phyloP scores from a whole-genome alignment of 2,329 filamentous ascomycete genomes.

The Byssochlamys sp. region DNA sequence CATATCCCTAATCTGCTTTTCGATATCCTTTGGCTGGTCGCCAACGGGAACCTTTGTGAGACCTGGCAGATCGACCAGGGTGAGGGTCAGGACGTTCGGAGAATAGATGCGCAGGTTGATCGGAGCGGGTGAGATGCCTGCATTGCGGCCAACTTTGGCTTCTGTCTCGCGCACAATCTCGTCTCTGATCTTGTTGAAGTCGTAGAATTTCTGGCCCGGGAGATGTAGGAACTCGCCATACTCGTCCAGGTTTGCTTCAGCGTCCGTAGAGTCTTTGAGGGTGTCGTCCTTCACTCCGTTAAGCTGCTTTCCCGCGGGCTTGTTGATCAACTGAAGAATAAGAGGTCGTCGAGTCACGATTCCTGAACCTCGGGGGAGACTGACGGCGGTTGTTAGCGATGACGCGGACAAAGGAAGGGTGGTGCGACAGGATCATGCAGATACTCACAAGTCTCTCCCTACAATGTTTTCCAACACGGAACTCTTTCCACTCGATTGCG shows the following conservation, averaged over 20 bases:
- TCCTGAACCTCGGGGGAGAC: constrained; percentile 89
- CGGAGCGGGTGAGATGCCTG: constrained; percentile 87
- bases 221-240: constrained; percentile 99
- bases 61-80: constrained; percentile 89
- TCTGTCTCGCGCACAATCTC: constrained; percentile 96
- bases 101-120: constrained; percentile 99
- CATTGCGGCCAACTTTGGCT: constrained; percentile 89
- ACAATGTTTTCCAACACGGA: constrained; percentile 98
- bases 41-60: constrained; percentile 94
- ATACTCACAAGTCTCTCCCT: constrained; percentile 86
- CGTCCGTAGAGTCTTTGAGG: constrained; percentile 60
- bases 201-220: constrained; percentile 90
- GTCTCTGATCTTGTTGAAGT: constrained; percentile 96
- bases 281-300: constrained; percentile 64
- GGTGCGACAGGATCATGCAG: background rate
- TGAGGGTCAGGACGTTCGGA: constrained; percentile 92
- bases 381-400: constrained; percentile 34
- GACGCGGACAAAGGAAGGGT: constrained; percentile 7
- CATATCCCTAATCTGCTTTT: constrained; percentile 94
- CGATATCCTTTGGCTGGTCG: constrained; percentile 92
- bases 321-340: constrained; percentile 95
- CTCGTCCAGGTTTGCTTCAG: constrained; percentile 83
- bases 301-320: constrained; percentile 51
- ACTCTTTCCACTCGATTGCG: constrained; percentile 98
- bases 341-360: constrained; percentile 94